A percentile compares a stretch with the other conserved stretches of the same genome.
These are phyloP conservation scores for Scleroderma citrinum DNA, from an alignment of 768 basidiomycete species.

Conservation along the genomic window DNA sequence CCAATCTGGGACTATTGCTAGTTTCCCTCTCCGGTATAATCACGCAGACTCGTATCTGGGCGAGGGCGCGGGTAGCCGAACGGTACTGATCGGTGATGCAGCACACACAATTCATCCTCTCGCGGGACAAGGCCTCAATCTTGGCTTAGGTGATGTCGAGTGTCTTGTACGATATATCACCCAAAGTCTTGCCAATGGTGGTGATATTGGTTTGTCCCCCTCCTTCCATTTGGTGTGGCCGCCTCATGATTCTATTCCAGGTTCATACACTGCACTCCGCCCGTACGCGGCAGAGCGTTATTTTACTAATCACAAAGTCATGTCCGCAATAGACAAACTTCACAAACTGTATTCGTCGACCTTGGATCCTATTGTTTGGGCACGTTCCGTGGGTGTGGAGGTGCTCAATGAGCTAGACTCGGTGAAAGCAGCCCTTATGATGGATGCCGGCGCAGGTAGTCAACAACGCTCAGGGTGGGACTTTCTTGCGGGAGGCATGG, in stretches of 20 bases:
- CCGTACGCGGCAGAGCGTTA: constrained; percentile 82
- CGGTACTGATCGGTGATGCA: constrained; percentile 91
- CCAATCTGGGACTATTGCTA: constrained; percentile 70
- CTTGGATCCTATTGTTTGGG: constrained; percentile 71
- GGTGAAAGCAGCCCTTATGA: constrained; percentile 81
- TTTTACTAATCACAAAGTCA: constrained; percentile 76
- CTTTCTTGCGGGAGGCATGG: constrained; percentile 37
- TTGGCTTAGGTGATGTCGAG: constrained; percentile 86
- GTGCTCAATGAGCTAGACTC: constrained; percentile 84
- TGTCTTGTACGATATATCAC: constrained; percentile 63
- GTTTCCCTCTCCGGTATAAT: constrained; percentile 83
- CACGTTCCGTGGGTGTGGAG: constrained; percentile 81
- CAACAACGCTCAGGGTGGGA: constrained; percentile 27
- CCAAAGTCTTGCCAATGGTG: constrained; percentile 51
- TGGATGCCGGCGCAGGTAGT: constrained; percentile 54
- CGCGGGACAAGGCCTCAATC: constrained; percentile 92
- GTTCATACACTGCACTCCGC: constrained; percentile 66
- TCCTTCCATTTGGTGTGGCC: not conserved
- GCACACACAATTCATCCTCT: constrained; percentile 94
- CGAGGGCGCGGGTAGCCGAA: constrained; percentile 57
- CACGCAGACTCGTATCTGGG: constrained; percentile 88
- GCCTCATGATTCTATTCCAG: constrained; percentile 29
- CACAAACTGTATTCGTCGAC: constrained; percentile 79
- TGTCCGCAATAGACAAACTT: constrained; percentile 83
- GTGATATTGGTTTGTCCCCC: constrained; percentile 68